Conservation (phyloP, 2,329 filamentous ascomycete species). For the Calcarisporium arbuscula region DNA sequence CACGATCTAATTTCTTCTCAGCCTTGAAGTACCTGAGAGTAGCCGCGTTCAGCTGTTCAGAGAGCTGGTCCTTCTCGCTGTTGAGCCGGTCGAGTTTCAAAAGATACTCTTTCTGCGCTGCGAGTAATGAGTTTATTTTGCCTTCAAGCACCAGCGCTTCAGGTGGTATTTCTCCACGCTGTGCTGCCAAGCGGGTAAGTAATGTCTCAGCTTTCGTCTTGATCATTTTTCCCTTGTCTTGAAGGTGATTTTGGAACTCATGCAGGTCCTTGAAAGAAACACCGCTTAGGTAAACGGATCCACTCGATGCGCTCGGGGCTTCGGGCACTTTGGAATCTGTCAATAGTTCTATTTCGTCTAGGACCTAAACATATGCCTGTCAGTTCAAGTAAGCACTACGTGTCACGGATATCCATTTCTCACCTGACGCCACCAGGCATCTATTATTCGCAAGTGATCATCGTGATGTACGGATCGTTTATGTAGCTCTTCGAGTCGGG, state of each 20-base stretch:
- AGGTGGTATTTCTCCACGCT: constrained; percentile 51
- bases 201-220: constrained; percentile 67
- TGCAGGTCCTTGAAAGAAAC: constrained; percentile 57
- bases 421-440: constrained; percentile 93
- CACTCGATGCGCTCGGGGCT: too few relatives aligned
- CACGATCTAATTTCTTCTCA: constrained; percentile 87
- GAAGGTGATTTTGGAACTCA: constrained; percentile 77
- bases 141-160: constrained; percentile 68
- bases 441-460: constrained; percentile 83
- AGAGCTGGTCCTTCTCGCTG: constrained; percentile 76
- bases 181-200: constrained; percentile 48
- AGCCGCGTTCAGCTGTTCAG: constrained; percentile 80
- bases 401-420: constrained; percentile 25
- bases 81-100: constrained; percentile 69
- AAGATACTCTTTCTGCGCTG: constrained; percentile 74
- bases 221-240: constrained; percentile 69
- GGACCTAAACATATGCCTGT: constrained; percentile 36
- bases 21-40: constrained; percentile 90
- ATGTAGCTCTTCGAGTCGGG: constrained; percentile 71
- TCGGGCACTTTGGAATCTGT: constrained; percentile 41
- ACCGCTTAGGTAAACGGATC: constrained; percentile 49
- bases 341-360: constrained; percentile 60
- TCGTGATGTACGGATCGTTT: constrained; percentile 79
- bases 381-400: constrained; percentile 8
- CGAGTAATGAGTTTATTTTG: constrained; percentile 68